Evolutionary conservation across 2,329 filamentous ascomycete species (phyloP), one percentile per base, ranked within the genome.

Genomic region (Sporothrix mexicana): DNA sequence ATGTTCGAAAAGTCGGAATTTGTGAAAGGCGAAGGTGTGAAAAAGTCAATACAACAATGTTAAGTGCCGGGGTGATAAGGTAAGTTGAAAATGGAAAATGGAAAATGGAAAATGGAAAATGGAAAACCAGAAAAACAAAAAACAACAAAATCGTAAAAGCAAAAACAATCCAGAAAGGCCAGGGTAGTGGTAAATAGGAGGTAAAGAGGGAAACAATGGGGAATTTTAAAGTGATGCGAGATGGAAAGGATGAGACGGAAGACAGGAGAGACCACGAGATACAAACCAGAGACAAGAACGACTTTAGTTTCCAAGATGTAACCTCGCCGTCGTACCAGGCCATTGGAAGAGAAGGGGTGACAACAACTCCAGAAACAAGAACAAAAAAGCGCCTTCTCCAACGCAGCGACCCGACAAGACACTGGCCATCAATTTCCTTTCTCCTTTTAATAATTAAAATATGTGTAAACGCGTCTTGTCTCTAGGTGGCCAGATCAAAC

Each of bases 371-470:
- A 23, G 15, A 59, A 70, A 57, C 6, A n/a, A 62, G 12, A 62
- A 59, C 10, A 67, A 23, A 49, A 61, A 57, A 20, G 49, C 68
- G 69, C 69, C 25, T 59, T 62, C 69, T 62, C 69, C 69, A 59
- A 61, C 23, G 4, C 69, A 45, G 15, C 45, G 12, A 55, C 51
- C 36, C 20, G n/a, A 45, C 12, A 61, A 57, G 4, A 62, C 30
- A 7, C 23, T 5, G 6, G 23, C 25, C 51, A 36, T 36, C 30
- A 4, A 36, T 36, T 2, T 30, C 25, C 53, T 12, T 53, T 59
- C 55, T 30, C n/a, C 36, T 30, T 45, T 55, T 55, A 20, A 2
- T 17, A 41, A 62, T 62, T 69, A 71, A 68, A 59, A 53, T 23
- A 41, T 49, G 47, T 70, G 45, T 25, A 61, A 66, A 25, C 30